These are phyloP conservation scores for Aspergillus sp. DNA, from an alignment of 2,329 filamentous ascomycete genomes.

Conservation along the genomic window DNA sequence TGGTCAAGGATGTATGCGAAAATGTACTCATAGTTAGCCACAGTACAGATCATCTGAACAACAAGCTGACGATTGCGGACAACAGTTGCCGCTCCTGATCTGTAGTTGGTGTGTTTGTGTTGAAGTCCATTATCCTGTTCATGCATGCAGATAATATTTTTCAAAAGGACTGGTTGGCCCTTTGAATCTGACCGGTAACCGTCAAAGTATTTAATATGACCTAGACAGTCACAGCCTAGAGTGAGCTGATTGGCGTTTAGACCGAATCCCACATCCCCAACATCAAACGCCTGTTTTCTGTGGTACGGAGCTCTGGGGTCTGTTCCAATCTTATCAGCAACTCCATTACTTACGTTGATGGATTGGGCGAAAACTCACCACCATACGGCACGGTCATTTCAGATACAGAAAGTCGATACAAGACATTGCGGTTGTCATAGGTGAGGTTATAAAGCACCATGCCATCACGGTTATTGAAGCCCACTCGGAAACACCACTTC, in stretches of 20 bases:
- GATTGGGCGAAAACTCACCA: slow-evolving; percentile 24
- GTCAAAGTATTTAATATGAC: slow-evolving; percentile 67
- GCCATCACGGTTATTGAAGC: slow-evolving; percentile 64
- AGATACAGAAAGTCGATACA: slow-evolving; percentile 65
- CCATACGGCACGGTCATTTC: slow-evolving; percentile 62
- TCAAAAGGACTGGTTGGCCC: slow-evolving; percentile 58
- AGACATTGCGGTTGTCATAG: slow-evolving; percentile 63
- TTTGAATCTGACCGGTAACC: slow-evolving; percentile 60
- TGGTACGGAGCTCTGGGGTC: slow-evolving; percentile 68
- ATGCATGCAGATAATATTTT: slow-evolving; percentile 69
- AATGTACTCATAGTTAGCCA: slow-evolving; percentile 73
- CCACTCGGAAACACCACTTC: slow-evolving; percentile 63
- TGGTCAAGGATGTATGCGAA: slow-evolving; percentile 72
- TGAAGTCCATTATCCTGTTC: slow-evolving; percentile 69
- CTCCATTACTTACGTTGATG: not conserved
- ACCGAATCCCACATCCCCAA: slow-evolving; percentile 66
- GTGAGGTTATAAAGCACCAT: slow-evolving; percentile 67
- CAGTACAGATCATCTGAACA: slow-evolving; percentile 68
- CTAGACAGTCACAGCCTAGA: slow-evolving; percentile 69
- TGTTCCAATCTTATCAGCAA: slow-evolving; percentile 33
- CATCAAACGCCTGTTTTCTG: slow-evolving; percentile 69
- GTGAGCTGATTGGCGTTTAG: slow-evolving; percentile 69
- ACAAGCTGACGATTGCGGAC: slow-evolving; percentile 65
- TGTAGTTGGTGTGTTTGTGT: slow-evolving; percentile 72
- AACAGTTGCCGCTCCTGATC: slow-evolving; percentile 63